Evolutionary conservation across 1,139 yeast genomes (phyloP).

Genomic region (Kodamaea alishanica): DNA sequence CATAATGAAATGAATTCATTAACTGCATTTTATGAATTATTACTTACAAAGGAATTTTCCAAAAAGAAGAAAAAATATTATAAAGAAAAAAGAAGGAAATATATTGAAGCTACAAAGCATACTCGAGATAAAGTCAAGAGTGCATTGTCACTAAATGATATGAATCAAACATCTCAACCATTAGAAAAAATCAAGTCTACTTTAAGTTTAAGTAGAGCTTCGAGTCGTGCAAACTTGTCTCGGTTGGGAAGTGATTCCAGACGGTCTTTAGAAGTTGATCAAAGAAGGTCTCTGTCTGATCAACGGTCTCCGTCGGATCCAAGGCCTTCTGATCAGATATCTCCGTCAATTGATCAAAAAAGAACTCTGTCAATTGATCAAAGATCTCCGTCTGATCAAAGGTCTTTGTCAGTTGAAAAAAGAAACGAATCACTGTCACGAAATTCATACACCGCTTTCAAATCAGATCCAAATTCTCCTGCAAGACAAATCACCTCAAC

Average conservation of each 20-base stretch:
- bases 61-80: conserved; percentile 34
- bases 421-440: conserved; percentile 15
- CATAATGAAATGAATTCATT: conserved; percentile 68
- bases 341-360: not conserved
- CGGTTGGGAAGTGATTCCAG: conserved; percentile 9
- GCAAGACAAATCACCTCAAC: not conserved
- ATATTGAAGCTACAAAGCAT: conserved; percentile 39
- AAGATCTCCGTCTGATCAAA: too few relatives aligned
- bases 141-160: conserved; percentile 36
- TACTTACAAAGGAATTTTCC: conserved; percentile 58
- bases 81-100: conserved; percentile 38
- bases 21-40: conserved; percentile 81
- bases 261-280: conserved; percentile 7
- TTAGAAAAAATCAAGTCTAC: conserved; percentile 40
- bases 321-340: conserved; percentile 4
- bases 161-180: conserved; percentile 28
- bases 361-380: conserved; percentile 6
- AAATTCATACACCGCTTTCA: conserved; percentile 8
- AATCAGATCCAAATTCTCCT: conserved; percentile 1
- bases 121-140: conserved; percentile 51
- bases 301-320: conserved; percentile 1
- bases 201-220: conserved; percentile 31
- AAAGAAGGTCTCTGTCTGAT: too few relatives aligned
- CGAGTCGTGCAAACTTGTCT: conserved; percentile 11
- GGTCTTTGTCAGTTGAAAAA: conserved; percentile 4